These are phyloP conservation scores for Scutellaria minor DNA, from an alignment of 257 asterid genomes.

Conservation along the genomic window DNA sequence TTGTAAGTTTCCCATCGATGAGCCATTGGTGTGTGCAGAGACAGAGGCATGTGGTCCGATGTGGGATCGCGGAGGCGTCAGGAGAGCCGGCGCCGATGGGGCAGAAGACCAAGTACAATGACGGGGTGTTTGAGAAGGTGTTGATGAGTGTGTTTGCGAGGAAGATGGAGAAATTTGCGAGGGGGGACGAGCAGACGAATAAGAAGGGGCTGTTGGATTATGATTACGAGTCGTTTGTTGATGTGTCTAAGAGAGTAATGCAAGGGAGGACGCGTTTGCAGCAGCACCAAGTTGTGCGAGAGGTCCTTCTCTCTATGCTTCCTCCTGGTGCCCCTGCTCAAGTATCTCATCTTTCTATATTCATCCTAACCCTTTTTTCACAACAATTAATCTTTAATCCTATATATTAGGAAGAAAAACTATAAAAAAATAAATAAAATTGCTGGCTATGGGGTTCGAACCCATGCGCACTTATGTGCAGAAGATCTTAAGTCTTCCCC, in stretches of 20 bases:
- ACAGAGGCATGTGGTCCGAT: constrained; percentile 39
- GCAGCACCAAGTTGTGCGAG: constrained; percentile 83
- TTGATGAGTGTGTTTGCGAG: constrained; percentile 84
- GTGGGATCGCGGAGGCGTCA: constrained; percentile 86
- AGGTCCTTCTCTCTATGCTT: constrained; percentile 89
- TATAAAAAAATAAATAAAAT: too few relatives aligned
- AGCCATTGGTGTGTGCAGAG: constrained; percentile 21
- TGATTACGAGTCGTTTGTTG: constrained; percentile 84
- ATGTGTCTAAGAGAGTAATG: constrained; percentile 73
- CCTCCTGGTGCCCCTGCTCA: constrained; percentile 99
- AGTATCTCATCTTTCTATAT: constrained; percentile 38
- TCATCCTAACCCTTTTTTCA: too few relatives aligned
- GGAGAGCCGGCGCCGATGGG: constrained; percentile 93
- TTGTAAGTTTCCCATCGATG: constrained; percentile 45
- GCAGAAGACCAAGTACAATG: constrained; percentile 84
- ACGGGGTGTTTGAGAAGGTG: constrained; percentile 76
- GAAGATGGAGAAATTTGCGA: constrained; percentile 84
- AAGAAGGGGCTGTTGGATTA: constrained; percentile 68
- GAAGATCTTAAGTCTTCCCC: constrained; percentile 96
- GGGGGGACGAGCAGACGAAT: constrained; percentile 30
- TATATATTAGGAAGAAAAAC: too few relatives aligned
- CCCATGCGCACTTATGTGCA: constrained; percentile 89
- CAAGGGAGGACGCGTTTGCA: constrained; percentile 71
- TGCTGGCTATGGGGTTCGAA: constrained; percentile 98
- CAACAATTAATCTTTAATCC: too few relatives aligned